Percentiles rank a stretch among this genome's conserved stretches.
Evolutionary conservation across 78 protist species (phyloP).

Genomic region (Pelomyxa schiedti): DNA sequence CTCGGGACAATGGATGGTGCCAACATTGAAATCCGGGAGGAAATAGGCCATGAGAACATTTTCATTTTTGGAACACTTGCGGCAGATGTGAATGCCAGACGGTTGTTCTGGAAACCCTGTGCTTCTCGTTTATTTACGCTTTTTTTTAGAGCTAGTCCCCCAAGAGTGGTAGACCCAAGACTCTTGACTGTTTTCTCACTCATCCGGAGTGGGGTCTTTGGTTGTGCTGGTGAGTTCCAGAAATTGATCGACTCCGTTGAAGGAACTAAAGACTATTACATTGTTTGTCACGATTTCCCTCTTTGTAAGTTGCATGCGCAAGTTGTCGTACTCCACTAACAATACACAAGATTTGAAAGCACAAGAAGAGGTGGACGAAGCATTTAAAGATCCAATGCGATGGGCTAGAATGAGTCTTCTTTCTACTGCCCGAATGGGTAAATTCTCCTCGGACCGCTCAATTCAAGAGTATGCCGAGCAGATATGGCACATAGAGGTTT

Average conservation of each 20-base stretch:
- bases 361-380: background rate
- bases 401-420: background rate
- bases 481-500: constrained; percentile 60
- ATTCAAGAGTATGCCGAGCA: constrained; percentile 61
- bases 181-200: constrained; percentile 38
- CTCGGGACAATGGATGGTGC: constrained; percentile 82
- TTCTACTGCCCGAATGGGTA: constrained; percentile 14
- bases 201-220: constrained; percentile 12
- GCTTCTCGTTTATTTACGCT: no score
- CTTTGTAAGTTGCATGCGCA: background rate
- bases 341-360: background rate
- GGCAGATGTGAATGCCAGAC: constrained; percentile 2
- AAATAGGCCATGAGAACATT: constrained; percentile 41
- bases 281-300: constrained; percentile 2
- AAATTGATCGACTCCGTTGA: background rate
- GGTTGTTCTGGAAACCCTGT: no score
- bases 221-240: background rate
- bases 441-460: constrained; percentile 70
- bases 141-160: background rate
- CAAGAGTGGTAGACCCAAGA: constrained; percentile 11
- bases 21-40: constrained; percentile 65
- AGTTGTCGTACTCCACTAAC: background rate
- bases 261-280: background rate
- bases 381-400: background rate
- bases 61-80: constrained; percentile 48